phyloP scores from a whole-genome alignment of 345 rosid species.

The Odontarrhena argentea region DNA sequence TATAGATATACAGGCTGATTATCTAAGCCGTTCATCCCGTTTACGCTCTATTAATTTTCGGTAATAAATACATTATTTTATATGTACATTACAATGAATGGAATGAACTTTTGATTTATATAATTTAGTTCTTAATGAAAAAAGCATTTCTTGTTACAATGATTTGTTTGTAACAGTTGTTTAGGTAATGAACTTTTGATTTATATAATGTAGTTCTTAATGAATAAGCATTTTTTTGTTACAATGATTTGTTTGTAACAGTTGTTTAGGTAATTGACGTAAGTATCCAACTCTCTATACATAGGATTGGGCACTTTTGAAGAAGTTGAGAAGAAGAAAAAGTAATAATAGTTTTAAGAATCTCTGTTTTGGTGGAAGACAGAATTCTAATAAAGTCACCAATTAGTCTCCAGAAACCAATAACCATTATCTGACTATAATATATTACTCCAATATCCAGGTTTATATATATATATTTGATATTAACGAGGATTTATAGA shows the following conservation, averaged over 20 bases:
- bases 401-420: constrained; percentile 29
- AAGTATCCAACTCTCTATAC: constrained; percentile 1
- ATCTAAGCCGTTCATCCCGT: too few species aligned
- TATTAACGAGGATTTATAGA: constrained; percentile 17
- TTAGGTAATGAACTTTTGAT: not conserved
- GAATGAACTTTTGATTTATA: too few species aligned
- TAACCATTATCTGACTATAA: constrained; percentile 17
- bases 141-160: not conserved
- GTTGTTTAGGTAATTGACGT: not conserved
- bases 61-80: too few species aligned
- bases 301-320: constrained; percentile 11
- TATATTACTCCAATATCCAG: not conserved
- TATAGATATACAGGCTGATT: too few species aligned
- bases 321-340: constrained; percentile 8
- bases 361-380: constrained; percentile 37
- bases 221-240: too few species aligned
- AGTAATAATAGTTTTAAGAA: not conserved
- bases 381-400: constrained; percentile 27
- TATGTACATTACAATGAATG: too few species aligned
- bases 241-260: not conserved
- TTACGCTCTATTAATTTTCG: too few species aligned
- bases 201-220: too few species aligned
- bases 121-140: too few species aligned
- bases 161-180: not conserved
- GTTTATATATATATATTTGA: not conserved